These are phyloP conservation scores for Dillenia turbinata DNA, from an alignment of 164 flowering plant genomes.

Conservation along the genomic window DNA sequence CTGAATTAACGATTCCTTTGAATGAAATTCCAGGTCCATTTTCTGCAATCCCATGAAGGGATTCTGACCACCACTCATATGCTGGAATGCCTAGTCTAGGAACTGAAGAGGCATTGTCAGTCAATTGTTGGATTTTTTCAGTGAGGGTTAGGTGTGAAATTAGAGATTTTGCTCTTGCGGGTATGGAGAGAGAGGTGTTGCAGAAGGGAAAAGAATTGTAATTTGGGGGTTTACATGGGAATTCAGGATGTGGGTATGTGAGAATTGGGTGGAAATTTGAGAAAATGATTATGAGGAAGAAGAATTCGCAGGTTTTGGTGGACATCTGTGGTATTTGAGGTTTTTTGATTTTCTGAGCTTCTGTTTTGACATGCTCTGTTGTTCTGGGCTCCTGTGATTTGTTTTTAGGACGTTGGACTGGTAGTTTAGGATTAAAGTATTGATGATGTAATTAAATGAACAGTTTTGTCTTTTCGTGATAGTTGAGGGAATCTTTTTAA, in stretches of 20 bases:
- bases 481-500: too few relatives aligned
- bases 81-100: conserved; percentile 63
- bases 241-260: conserved; percentile 15
- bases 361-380: too few relatives aligned
- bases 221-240: conserved; percentile 54
- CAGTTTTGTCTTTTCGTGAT: too few relatives aligned
- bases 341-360: too few relatives aligned
- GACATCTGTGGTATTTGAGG: conserved; percentile 8
- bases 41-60: conserved; percentile 70
- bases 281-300: conserved; percentile 15
- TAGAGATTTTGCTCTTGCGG: conserved; percentile 51
- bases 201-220: conserved; percentile 52
- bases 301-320: conserved; percentile 2
- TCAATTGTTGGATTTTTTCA: conserved; percentile 65
- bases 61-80: conserved; percentile 88
- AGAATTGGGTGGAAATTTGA: conserved; percentile 4
- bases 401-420: too few relatives aligned
- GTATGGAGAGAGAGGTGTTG: conserved; percentile 49
- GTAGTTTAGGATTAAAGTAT: too few relatives aligned
- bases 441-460: too few relatives aligned
- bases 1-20: conserved; percentile 42
- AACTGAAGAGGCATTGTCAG: conserved; percentile 48
- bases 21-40: conserved; percentile 84
- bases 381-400: too few relatives aligned
- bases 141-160: conserved; percentile 58